Evolutionary conservation across 805 yeast species (phyloP).

Genomic region (Starmerella sirachaensis): DNA sequence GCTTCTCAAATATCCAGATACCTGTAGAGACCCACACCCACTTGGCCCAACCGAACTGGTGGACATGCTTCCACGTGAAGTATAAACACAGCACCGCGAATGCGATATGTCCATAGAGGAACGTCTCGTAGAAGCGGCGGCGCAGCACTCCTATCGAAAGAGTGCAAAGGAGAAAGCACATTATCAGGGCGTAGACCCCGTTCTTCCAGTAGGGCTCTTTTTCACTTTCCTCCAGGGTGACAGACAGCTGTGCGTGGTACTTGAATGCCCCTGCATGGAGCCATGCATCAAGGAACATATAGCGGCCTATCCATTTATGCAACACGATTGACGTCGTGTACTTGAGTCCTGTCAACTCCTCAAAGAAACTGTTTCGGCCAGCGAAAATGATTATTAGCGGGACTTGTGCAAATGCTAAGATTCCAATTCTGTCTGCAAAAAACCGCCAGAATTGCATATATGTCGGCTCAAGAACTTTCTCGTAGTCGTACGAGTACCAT

Average conservation of each 20-base stretch:
- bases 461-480: background rate
- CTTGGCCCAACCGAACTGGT: conserved; percentile 6
- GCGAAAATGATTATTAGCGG: conserved; percentile 8
- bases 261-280: conserved; percentile 1
- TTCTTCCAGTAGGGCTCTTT: conserved; percentile 2
- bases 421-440: conserved; percentile 5
- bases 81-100: conserved; percentile 4
- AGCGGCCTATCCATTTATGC: conserved; percentile 13
- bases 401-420: conserved; percentile 9
- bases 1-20: conserved; percentile 4
- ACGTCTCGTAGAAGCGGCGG: conserved; percentile 6
- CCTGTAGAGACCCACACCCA: conserved; percentile 7
- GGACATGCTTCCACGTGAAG: conserved; percentile 8
- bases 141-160: conserved; percentile 8
- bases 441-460: conserved; percentile 1
- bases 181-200: conserved; percentile 1
- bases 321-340: conserved; percentile 12
- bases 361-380: conserved; percentile 10
- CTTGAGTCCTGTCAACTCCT: conserved; percentile 3
- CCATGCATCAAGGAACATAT: conserved; percentile 8
- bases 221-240: background rate
- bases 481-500: background rate
- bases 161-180: background rate
- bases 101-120: conserved; percentile 5
- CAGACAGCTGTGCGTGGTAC: background rate